phyloP scores from a whole-genome alignment of 805 yeast genomes.

The Candida silvicultrix region DNA sequence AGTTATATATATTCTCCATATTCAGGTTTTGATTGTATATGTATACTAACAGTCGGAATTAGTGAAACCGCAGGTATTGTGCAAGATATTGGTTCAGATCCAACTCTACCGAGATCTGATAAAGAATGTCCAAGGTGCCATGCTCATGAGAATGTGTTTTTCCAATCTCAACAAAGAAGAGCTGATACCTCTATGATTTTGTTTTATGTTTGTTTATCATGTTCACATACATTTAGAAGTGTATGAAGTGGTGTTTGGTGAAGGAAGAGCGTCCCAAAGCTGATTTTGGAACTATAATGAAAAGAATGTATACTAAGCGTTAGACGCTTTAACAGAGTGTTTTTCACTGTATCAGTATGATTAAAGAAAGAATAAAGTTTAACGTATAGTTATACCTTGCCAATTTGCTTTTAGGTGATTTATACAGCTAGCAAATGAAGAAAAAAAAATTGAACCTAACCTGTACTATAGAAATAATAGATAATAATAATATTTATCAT shows the following conservation, averaged over 20 bases:
- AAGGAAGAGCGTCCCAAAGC: too few species aligned
- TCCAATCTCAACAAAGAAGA: slow-evolving; percentile 92
- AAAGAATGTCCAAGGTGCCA: slow-evolving; percentile 89
- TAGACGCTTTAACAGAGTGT: too few species aligned
- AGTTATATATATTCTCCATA: slow-evolving; percentile 3
- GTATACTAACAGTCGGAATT: slow-evolving; percentile 1
- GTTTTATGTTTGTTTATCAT: slow-evolving; percentile 85
- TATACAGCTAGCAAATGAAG: too few species aligned
- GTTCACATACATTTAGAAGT: slow-evolving; percentile 59
- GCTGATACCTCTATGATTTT: slow-evolving; percentile 94
- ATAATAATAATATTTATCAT: too few species aligned
- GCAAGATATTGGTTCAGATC: slow-evolving; percentile 91
- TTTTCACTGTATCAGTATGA: too few species aligned
- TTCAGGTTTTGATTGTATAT: too few species aligned
- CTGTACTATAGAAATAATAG: background rate
- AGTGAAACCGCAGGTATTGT: slow-evolving; percentile 94
- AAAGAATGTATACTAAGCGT: background rate
- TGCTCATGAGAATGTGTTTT: slow-evolving; percentile 87
- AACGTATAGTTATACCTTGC: too few species aligned
- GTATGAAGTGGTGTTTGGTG: background rate
- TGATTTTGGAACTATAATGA: too few species aligned
- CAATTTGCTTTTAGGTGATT: too few species aligned
- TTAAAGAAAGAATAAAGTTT: too few species aligned
- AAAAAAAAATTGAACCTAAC: too few species aligned
- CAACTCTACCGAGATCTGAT: slow-evolving; percentile 95